phyloP scores from a whole-genome alignment of 1,139 yeast genomes.

The Magnusiomyces clavatus region DNA sequence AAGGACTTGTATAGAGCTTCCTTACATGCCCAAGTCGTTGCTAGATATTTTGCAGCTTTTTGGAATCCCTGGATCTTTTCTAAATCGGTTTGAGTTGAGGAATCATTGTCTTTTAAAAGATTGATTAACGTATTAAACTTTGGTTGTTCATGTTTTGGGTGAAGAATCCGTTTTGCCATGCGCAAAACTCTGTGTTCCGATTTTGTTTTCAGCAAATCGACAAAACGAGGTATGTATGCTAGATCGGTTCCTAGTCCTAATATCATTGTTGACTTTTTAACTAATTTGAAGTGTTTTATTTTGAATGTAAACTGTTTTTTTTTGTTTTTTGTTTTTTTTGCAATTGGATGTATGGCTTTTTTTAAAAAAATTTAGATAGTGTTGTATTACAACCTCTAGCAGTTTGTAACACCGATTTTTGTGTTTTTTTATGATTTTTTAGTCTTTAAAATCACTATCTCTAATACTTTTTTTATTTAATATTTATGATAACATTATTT shows the following conservation, averaged over 20 bases:
- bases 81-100: not conserved
- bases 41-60: conserved; percentile 33
- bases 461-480: too few species aligned
- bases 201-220: conserved; percentile 33
- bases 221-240: conserved; percentile 45
- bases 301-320: too few species aligned
- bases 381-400: too few species aligned
- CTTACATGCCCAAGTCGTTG: conserved; percentile 68
- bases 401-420: too few species aligned
- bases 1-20: conserved; percentile 68
- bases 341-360: too few species aligned
- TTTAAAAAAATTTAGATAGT: too few species aligned
- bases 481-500: too few species aligned
- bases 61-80: not conserved
- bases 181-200: conserved; percentile 32
- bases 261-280: conserved; percentile 60
- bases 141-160: conserved; percentile 42
- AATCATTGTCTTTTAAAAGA: not conserved
- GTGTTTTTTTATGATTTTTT: too few species aligned
- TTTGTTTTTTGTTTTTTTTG: too few species aligned
- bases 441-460: too few species aligned
- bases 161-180: conserved; percentile 44
- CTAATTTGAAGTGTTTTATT: too few species aligned
- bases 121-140: conserved; percentile 22
- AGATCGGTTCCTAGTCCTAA: conserved; percentile 61